Base-by-base conservation (phyloP, 179 eudicot species). In the Pouteria campechiana region DNA sequence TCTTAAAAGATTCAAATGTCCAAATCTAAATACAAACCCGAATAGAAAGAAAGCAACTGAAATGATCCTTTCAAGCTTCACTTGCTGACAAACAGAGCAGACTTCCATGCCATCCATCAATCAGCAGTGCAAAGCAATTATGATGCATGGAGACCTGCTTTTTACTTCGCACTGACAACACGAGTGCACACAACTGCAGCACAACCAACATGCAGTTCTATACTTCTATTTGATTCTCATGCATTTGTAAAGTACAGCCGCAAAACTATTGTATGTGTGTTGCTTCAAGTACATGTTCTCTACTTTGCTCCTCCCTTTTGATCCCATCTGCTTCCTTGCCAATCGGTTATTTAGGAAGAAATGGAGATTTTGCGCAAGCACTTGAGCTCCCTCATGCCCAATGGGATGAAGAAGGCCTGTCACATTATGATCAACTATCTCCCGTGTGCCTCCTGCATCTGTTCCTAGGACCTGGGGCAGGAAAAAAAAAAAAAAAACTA, bases 391-490 rank as follows among this genome's bases (percentile, higher is more conserved):
- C 1, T 71, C 72, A 22, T 54, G 80, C 46, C 99, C 99, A 46
- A 73, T 34, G 12, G 96, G 88, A 53, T 92, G 94, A 8, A 92
- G 81, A 32, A 87, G 79, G 20, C 99, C 99, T 0, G 88, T 87
- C 17, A 69, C 62, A 25, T 92, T 92, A 44, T 73, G 78, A 58
- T 79, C 92, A 2, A 87, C 88, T 2, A 92, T 82, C 68, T 92
- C 94, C 54, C 55, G 79, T 45, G 94, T 83, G 62, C 99, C 94
- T 34, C 96, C 96, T 7, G 99, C 81, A 67, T 79, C 79, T 34
- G 99, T 87, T 64, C 99, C 96, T 15, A 92, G 84, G 25, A 92
- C 81, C 96, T 92, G 72, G 22, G 32, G 57, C 59, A 37, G 19
- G 43, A 45, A 30, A 21, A 14, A 19, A 17, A 34, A 28, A 10